Base-by-base conservation (phyloP, 768 basidiomycete species). In the Leccinum rimulosum region DNA sequence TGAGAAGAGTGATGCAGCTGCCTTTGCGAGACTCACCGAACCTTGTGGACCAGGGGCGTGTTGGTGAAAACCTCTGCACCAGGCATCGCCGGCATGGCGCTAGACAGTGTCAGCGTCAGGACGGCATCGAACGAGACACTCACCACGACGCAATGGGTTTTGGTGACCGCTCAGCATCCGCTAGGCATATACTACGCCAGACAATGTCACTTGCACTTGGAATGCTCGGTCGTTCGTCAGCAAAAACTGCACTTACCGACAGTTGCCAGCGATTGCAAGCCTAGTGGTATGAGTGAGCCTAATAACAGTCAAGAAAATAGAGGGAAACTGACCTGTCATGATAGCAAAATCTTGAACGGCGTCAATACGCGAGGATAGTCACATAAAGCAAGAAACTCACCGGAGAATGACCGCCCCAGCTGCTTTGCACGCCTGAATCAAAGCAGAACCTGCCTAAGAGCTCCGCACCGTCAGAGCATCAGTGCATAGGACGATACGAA, bases 51-150 rank as follows among this genome's bases (percentile, higher is more conserved):
- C 5, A 95, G 78, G 31, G 95, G 95, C 3, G 91, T 91, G 74
- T 96, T 93, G 35, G 95, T 97, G 73, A 87, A 96, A 12, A 97
- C 94, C 68, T 93, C 94, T 15, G 90, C 78, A 50, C 92, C 95
- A 45, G 87, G 91, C 93, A 97, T 95, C 19, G 95, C 97, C 40
- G 97, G 97, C 90, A 97, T 96, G 6, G 97, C 96, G 73, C 91
- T 92, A 62, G 51, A 63, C 43, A 54, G 14, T 10, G 33, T 64
- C 47, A 54, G 15, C 8, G 36, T 64, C 22, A 64, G 33, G 17
- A 60, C 6, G 11, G 2, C 5, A 53, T 15, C 10, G 25, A 43
- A 49, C n/a, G 36, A 50, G 35, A 55, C 6, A 14, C 80, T 61
- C 66, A 91, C 91, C 95, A 95, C 54, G 95, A 95, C 56, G 95